A percentile compares a stretch with the other conserved stretches of the same genome.
Conservation (phyloP, 1,284 basidiomycete species). For the Sphagnurus paluster region DNA sequence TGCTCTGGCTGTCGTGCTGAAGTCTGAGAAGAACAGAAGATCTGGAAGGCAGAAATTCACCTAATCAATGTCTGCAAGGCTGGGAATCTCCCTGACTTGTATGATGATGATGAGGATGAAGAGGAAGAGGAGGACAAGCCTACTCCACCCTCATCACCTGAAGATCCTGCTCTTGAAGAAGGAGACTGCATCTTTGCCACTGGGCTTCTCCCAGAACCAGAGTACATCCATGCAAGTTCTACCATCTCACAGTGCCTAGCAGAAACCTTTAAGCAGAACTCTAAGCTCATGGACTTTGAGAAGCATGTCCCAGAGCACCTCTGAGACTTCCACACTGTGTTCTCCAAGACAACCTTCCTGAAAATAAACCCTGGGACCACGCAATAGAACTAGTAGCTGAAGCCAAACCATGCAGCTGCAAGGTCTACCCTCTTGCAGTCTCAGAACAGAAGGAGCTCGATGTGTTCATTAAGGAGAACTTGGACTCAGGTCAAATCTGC, state of each 20-base stretch:
- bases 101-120: too few species aligned
- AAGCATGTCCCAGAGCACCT: not conserved
- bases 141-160: too few species aligned
- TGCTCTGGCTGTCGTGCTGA: not conserved
- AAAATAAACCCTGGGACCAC: conserved; percentile 22
- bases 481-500: conserved; percentile 24
- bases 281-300: not conserved
- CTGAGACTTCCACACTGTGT: not conserved
- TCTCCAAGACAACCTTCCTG: not conserved
- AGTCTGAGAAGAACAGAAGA: not conserved
- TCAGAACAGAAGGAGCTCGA: conserved; percentile 27
- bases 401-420: conserved; percentile 12
- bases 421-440: conserved; percentile 28
- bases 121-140: too few species aligned
- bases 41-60: not conserved
- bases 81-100: too few species aligned
- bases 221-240: not conserved
- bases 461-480: conserved; percentile 33
- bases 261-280: not conserved
- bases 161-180: too few species aligned
- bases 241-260: not conserved
- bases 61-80: too few species aligned
- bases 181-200: too few species aligned
- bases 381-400: conserved; percentile 23
- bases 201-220: not conserved